Base-by-base conservation (phyloP, 2,329 filamentous ascomycete species). In the Fusarium sp. region DNA sequence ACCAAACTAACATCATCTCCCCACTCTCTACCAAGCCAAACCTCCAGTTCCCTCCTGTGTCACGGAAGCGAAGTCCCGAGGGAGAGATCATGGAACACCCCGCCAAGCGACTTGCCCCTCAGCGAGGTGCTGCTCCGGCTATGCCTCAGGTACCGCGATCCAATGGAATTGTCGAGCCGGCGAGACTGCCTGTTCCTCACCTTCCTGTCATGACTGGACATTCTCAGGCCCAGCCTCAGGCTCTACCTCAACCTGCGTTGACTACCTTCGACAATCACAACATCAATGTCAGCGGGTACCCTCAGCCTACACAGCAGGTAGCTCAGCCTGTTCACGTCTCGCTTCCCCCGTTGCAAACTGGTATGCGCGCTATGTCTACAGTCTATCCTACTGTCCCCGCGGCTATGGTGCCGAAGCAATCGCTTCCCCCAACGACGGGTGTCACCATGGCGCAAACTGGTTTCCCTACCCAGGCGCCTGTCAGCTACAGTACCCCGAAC, bases 321-420 rank as follows among this genome's bases (percentile, higher is more conserved):
- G 80, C 70, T 25, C 63, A 66, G 27, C 73, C 77, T 57, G 68
- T 68, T 42, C 62, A 78, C 59, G 82, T 89, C 24, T 90, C 91
- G 24, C 82, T 92, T 12, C 90, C 91, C 16, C 87, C 90, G 4
- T 79, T 92, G 18, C 86, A 87, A 16, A 82, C 86, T 15, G 84
- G 86, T n/a, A 81, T 87, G 38, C 89, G 92, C 51, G 88, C 93
- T 11, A 95, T 97, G 90, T 87, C 91, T 9, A 89, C 92, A 20
- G 91, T 94, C 3, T 97, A 92, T 78, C 86, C 89, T 32, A 86
- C 86, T 15, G 81, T 84, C 14, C 83, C 89, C 2, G 76, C 78
- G 29, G 71, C 79, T 60, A 81, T 82, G 75, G 74, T 80, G 18
- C 80, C 82, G 49, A 80, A 81, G 51, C 78, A 79, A 18, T 58